Conservation (phyloP, 164 flowering plant genomes). For the Aristolochia californica region DNA sequence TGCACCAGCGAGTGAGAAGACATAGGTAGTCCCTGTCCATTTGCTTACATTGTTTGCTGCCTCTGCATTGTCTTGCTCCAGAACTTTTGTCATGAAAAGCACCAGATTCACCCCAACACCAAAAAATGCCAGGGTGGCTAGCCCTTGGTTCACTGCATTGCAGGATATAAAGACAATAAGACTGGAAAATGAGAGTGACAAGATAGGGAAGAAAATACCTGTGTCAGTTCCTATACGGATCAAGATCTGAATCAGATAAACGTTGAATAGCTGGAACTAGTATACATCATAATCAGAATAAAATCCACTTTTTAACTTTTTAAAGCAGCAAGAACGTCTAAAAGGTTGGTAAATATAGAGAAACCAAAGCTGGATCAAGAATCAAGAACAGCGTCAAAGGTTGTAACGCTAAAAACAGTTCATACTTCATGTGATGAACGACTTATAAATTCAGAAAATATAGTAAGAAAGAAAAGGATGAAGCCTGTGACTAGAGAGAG, state of each 20-base stretch:
- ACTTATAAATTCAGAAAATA: no score
- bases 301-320: no score
- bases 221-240: no score
- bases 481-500: no score
- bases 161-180: background rate
- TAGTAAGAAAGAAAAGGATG: no score
- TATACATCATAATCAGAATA: no score
- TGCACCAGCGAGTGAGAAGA: conserved; percentile 89
- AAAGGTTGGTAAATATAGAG: no score
- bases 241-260: background rate
- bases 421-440: no score
- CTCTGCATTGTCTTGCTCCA: conserved; percentile 65
- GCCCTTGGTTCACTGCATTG: conserved; percentile 77
- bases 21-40: conserved; percentile 92
- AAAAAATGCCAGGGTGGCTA: conserved; percentile 85
- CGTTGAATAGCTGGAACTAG: background rate
- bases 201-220: background rate
- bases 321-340: no score
- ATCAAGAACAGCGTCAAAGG: no score
- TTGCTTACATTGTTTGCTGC: conserved; percentile 91
- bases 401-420: no score
- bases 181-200: background rate
- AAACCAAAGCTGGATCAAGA: no score
- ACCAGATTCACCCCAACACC: conserved; percentile 94
- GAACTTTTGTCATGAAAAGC: conserved; percentile 70